Percentiles rank a stretch among this genome's conserved stretches.
Conservation (phyloP, 306 rosid genomes). For the Ochetophila trinervis region DNA sequence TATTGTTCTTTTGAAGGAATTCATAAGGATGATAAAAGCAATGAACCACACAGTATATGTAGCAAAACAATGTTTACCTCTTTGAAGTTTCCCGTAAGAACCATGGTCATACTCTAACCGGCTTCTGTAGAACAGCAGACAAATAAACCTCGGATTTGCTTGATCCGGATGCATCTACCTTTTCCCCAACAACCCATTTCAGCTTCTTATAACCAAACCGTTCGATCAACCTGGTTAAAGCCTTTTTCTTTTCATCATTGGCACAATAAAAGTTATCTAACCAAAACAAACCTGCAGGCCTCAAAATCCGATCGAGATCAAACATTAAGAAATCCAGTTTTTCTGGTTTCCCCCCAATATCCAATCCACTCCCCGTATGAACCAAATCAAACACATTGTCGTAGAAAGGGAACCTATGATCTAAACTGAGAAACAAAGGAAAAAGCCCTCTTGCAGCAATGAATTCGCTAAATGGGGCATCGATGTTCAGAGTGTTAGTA, state of each 20-base stretch:
- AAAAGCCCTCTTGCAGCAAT: slow-evolving; percentile 92
- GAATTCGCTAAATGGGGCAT: slow-evolving; percentile 83
- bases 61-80: slow-evolving; percentile 36
- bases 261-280: slow-evolving; percentile 69
- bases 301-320: slow-evolving; percentile 68
- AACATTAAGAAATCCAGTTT: slow-evolving; percentile 85
- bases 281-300: slow-evolving; percentile 90
- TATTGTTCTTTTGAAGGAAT: slow-evolving; percentile 42
- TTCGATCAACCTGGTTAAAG: slow-evolving; percentile 74
- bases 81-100: slow-evolving; percentile 21
- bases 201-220: slow-evolving; percentile 80
- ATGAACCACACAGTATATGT: slow-evolving; percentile 30
- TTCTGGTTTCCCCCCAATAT: slow-evolving; percentile 59
- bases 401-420: slow-evolving; percentile 84
- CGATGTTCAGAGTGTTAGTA: slow-evolving; percentile 60
- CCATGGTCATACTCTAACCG: slow-evolving; percentile 54
- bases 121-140: slow-evolving; percentile 86
- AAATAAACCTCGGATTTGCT: slow-evolving; percentile 57
- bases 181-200: slow-evolving; percentile 92
- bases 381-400: slow-evolving; percentile 88
- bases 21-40: slow-evolving; percentile 33
- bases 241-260: slow-evolving; percentile 66
- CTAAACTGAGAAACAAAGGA: slow-evolving; percentile 71
- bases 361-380: slow-evolving; percentile 59
- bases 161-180: slow-evolving; percentile 40